Conservation (phyloP, 352 stramenopile species). For the Phytophthora cajani region DNA sequence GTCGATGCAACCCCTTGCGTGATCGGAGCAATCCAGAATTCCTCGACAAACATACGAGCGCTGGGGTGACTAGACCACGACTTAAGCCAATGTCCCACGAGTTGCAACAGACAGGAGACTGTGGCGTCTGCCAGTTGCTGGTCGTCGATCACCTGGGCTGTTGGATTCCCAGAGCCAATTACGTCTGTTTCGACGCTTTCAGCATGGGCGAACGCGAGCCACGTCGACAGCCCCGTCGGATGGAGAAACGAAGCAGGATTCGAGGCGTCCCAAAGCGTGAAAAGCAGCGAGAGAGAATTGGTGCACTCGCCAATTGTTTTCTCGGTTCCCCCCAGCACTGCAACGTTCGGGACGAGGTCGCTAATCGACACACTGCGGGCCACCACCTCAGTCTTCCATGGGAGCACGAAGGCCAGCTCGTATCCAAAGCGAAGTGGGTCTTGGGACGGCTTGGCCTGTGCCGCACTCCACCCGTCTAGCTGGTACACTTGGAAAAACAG, state of each 20-base stretch:
- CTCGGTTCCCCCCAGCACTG: constrained; percentile 6
- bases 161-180: constrained; percentile 18
- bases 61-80: constrained; percentile 62
- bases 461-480: constrained; percentile 42
- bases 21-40: constrained; percentile 48
- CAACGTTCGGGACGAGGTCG: constrained; percentile 50
- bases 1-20: constrained; percentile 15
- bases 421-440: constrained; percentile 59
- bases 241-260: constrained; percentile 52
- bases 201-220: constrained; percentile 33
- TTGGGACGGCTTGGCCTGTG: constrained; percentile 6
- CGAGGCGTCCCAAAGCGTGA: constrained; percentile 48
- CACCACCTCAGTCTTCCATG: constrained; percentile 22
- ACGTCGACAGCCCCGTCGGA: constrained; percentile 29
- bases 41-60: constrained; percentile 57
- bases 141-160: constrained; percentile 20
- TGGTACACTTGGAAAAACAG: constrained; percentile 59
- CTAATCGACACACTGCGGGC: constrained; percentile 27
- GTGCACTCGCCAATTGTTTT: constrained; percentile 36
- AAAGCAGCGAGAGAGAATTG: constrained; percentile 37
- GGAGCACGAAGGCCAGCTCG: constrained; percentile 50
- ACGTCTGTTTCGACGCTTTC: constrained; percentile 26
- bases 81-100: constrained; percentile 55
- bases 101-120: constrained; percentile 47
- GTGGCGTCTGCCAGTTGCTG: constrained; percentile 19